Conservation (phyloP, 176 grass and related monocot genomes). For the Leersia perrieri region DNA sequence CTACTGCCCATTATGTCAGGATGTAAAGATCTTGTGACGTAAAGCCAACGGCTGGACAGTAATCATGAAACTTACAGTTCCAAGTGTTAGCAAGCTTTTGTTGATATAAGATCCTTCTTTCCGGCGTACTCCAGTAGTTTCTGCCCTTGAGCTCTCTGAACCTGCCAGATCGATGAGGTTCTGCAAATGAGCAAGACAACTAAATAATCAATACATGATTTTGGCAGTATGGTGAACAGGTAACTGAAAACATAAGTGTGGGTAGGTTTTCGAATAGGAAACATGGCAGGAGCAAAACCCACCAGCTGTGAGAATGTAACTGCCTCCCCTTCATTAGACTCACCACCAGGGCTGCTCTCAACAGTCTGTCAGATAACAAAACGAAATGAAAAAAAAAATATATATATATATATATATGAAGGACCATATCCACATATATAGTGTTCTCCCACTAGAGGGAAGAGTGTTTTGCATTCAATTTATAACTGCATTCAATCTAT, state of each 20-base stretch:
- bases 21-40: conserved; percentile 3
- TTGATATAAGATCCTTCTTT: conserved; percentile 99
- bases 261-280: conserved; percentile 6
- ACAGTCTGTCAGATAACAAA: conserved; percentile 64
- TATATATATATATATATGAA: too few species aligned
- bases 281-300: conserved; percentile 35
- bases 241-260: not conserved
- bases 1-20: not conserved
- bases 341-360: conserved; percentile 88
- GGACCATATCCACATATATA: not conserved
- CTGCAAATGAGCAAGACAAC: conserved; percentile 67
- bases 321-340: conserved; percentile 77
- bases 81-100: conserved; percentile 99
- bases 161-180: conserved; percentile 99
- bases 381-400: conserved; percentile 2
- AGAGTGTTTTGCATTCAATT: not conserved
- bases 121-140: conserved; percentile 94
- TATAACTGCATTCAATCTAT: not conserved
- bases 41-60: not conserved
- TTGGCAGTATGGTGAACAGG: conserved; percentile 1
- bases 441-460: conserved; percentile 23
- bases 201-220: conserved; percentile 44
- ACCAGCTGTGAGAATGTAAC: conserved; percentile 96
- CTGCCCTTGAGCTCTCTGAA: conserved; percentile 97
- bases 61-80: conserved; percentile 59